Base-by-base conservation (phyloP, 2,329 filamentous ascomycete genomes). In the Cladorrhinum sp. region DNA sequence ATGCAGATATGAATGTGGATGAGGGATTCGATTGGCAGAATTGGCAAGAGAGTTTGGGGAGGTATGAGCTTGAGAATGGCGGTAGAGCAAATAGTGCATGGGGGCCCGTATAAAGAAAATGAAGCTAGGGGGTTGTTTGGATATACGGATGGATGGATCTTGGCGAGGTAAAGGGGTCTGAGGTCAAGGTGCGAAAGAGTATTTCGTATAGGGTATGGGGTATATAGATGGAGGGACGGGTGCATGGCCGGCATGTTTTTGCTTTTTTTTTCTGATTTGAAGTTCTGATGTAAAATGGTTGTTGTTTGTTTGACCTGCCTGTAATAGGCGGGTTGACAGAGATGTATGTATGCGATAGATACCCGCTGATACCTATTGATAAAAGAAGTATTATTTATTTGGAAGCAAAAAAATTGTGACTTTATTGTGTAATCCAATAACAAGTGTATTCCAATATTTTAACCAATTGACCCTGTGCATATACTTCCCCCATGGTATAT, bases 11-110 rank as follows among this genome's bases (percentile, higher is more conserved):
- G 12, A 72, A 70, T 29, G 74, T 76, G 71, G 73, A 75, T 32
- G 73, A 74, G 48, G 67, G 71, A 20, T 74, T 75, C 61, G 72
- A 75, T 64, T 75, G 74, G 73, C 72, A 74, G 61, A 68, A 71
- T 41, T 75, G 74, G 69, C 72, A 73, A 23, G 71, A 74, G 64
- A 74, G 65, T n/a, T 55, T 74, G 41, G 65, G 68, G 25, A 60
- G 62, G 60, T 70, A 68, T 12, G 67, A 70, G 60, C 61, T 71
- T 29, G 70, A 69, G 63, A 69, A 68, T 23, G 72, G 68, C 23
- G 65, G 68, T 1, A 48, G 63, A 27, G 53, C 51, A 16, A 62
- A 62, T 24, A 64, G 56, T 56, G 58, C 62, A 1, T 65, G 64
- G 64, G 64, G 58, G 0, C 55, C 62, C 13, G 62, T 64, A 1